Evolutionary conservation across 495 filamentous ascomycete genomes (phyloP).

Genomic region (Hyaloscypha finlandica): DNA sequence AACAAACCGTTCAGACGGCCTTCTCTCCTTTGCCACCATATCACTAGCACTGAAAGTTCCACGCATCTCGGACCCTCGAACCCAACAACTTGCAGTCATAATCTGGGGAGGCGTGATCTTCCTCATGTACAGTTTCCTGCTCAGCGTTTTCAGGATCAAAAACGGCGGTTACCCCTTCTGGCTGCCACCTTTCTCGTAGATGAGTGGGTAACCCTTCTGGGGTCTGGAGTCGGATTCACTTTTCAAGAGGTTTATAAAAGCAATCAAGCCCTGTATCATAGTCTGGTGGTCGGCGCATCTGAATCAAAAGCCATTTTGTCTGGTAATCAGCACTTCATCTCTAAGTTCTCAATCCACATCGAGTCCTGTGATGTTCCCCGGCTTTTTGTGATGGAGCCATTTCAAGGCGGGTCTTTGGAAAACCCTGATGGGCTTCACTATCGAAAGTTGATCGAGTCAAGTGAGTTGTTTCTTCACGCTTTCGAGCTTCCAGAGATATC

Average conservation of each 20-base stretch:
- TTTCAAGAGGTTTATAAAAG: neutral
- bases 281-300: neutral
- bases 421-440: no score
- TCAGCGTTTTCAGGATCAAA: conserved; percentile 92
- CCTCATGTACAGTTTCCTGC: conserved; percentile 86
- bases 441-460: no score
- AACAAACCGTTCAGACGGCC: conserved; percentile 62
- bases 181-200: conserved; percentile 79
- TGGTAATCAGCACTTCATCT: neutral
- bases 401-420: no score
- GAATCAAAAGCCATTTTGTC: neutral
- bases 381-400: no score
- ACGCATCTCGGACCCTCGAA: conserved; percentile 72
- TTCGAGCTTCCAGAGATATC: no score
- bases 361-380: no score
- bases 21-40: conserved; percentile 91
- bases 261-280: neutral
- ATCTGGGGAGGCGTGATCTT: conserved; percentile 81
- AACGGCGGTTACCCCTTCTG: conserved; percentile 95
- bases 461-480: no score
- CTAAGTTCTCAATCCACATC: neutral
- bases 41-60: conserved; percentile 89
- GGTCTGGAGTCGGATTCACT: neutral
- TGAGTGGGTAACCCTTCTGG: neutral
- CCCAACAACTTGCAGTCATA: conserved; percentile 79